A percentile compares a stretch with the other conserved stretches of the same genome.
phyloP scores from a whole-genome alignment of 2,329 filamentous ascomycete genomes.

The Hymenoscyphus linearis region DNA sequence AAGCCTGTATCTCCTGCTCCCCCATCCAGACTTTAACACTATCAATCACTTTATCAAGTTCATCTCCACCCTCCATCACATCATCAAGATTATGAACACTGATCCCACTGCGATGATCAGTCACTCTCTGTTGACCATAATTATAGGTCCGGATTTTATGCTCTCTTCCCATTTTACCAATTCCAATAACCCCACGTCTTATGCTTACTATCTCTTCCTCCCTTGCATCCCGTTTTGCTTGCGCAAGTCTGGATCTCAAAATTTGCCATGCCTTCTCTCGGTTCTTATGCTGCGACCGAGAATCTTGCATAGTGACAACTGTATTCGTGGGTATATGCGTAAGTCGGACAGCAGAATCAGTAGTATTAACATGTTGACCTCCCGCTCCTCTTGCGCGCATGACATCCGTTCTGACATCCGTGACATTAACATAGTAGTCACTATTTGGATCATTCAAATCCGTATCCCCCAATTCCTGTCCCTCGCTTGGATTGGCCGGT shows the following conservation, averaged over 20 bases:
- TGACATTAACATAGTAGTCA: conserved; percentile 83
- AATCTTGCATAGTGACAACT: conserved; percentile 88
- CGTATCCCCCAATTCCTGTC: conserved; percentile 44
- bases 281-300: conserved; percentile 84
- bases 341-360: conserved; percentile 88
- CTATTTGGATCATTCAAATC: conserved; percentile 79
- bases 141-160: conserved; percentile 87
- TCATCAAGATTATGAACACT: conserved; percentile 61
- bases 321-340: conserved; percentile 86
- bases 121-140: conserved; percentile 64
- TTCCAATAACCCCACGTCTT: conserved; percentile 71
- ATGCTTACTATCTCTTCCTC: conserved; percentile 74
- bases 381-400: conserved; percentile 91
- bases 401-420: conserved; percentile 78
- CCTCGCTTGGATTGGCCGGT: conserved; percentile 47
- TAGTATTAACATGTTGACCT: conserved; percentile 98
- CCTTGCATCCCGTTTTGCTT: conserved; percentile 71
- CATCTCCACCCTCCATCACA: conserved; percentile 59
- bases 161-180: conserved; percentile 77
- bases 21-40: conserved; percentile 63
- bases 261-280: conserved; percentile 82
- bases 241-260: conserved; percentile 75
- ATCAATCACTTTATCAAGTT: conserved; percentile 60
- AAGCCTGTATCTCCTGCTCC: conserved; percentile 57
- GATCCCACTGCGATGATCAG: conserved; percentile 64